phyloP scores from a whole-genome alignment of 352 stramenopile species.

The Phytophthora macrochlamydospora region DNA sequence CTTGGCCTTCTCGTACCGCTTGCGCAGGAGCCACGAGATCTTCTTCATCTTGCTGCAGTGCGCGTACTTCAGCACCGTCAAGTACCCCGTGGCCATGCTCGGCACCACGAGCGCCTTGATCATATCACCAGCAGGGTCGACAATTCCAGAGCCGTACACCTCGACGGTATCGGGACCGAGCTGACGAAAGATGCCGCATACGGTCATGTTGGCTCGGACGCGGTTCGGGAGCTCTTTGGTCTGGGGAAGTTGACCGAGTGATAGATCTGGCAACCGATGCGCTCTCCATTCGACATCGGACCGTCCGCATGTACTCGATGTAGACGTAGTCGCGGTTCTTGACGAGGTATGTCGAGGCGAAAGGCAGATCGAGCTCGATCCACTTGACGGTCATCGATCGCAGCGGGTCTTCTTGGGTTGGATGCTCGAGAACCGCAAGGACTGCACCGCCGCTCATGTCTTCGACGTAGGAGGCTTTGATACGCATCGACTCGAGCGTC shows the following conservation, averaged over 20 bases:
- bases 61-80: conserved; percentile 36
- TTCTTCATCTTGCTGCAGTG: conserved; percentile 51
- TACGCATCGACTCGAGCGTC: conserved; percentile 35
- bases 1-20: conserved; percentile 28
- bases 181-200: conserved; percentile 62
- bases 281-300: conserved; percentile 28
- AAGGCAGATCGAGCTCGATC: conserved; percentile 17
- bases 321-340: conserved; percentile 41
- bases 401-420: conserved; percentile 43
- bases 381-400: conserved; percentile 25
- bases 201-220: conserved; percentile 52
- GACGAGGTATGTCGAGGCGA: conserved; percentile 7
- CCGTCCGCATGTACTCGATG: conserved; percentile 36
- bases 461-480: conserved; percentile 49
- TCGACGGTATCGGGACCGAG: conserved; percentile 44
- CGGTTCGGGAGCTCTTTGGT: conserved; percentile 40
- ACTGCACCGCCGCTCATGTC: conserved; percentile 33
- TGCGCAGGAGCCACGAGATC: conserved; percentile 31
- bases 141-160: conserved; percentile 42
- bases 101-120: conserved; percentile 31
- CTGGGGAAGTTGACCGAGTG: conserved; percentile 37
- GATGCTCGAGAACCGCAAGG: conserved; percentile 33
- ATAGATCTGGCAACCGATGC: conserved; percentile 39
- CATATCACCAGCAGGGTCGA: conserved; percentile 34
- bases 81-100: conserved; percentile 25